These are phyloP conservation scores for Yarrowia keelungensis DNA, from an alignment of 805 yeast species.

Conservation along the genomic window DNA sequence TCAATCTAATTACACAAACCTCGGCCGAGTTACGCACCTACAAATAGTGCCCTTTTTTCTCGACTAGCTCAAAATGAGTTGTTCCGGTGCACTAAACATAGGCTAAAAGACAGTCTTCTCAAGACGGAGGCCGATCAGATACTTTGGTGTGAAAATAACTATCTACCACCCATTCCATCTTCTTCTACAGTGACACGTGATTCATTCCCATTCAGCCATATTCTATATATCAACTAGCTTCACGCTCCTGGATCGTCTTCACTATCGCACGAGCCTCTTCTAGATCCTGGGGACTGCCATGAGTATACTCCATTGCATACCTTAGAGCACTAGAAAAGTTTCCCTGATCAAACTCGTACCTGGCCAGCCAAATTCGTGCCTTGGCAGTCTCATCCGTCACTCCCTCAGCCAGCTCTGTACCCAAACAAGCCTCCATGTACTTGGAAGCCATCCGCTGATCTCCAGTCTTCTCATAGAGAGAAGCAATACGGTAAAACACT, in stretches of 20 bases:
- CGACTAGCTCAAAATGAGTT: too few relatives aligned
- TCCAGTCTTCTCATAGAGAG: constrained; percentile 63
- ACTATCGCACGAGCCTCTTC: constrained; percentile 89
- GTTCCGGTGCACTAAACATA: too few relatives aligned
- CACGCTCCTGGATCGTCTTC: constrained; percentile 57
- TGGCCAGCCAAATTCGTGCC: constrained; percentile 88
- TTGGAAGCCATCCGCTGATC: constrained; percentile 61
- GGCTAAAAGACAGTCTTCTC: too few relatives aligned
- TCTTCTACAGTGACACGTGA: too few relatives aligned
- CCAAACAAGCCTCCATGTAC: constrained; percentile 70
- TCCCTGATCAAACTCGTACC: constrained; percentile 61
- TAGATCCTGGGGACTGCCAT: constrained; percentile 81
- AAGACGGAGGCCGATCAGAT: too few relatives aligned
- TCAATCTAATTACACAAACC: too few relatives aligned
- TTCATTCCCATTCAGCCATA: too few relatives aligned
- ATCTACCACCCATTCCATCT: too few relatives aligned
- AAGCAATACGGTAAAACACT: constrained; percentile 71
- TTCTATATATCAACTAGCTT: too few relatives aligned
- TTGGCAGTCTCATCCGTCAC: constrained; percentile 75
- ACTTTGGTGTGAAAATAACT: too few relatives aligned
- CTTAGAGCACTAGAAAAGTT: constrained; percentile 73
- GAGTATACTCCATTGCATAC: constrained; percentile 72
- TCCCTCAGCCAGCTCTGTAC: constrained; percentile 68
- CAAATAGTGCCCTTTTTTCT: too few relatives aligned
- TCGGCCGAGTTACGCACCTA: too few relatives aligned